Percentiles rank a stretch among this genome's conserved stretches.
Evolutionary conservation across 768 basidiomycete species (phyloP).

Genomic region (Glaciozyma martinii): DNA sequence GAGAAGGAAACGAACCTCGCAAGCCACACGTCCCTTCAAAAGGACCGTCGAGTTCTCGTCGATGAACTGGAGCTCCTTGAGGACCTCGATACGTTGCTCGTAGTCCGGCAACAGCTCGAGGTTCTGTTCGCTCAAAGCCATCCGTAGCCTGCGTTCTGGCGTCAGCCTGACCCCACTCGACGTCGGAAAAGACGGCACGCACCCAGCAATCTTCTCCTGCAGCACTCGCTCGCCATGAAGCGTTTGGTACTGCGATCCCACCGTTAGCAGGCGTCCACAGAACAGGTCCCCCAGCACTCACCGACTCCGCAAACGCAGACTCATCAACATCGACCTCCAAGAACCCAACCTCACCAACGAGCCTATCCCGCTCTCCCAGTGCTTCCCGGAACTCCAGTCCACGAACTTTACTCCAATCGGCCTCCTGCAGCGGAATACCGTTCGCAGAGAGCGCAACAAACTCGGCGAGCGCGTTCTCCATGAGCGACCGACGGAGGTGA

Average conservation of each 20-base stretch:
- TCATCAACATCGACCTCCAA: constrained; percentile 38
- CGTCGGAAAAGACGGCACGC: not conserved
- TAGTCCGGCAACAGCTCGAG: constrained; percentile 94
- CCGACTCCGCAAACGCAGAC: constrained; percentile 55
- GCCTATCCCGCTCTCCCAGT: constrained; percentile 52
- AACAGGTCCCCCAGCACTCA: too few species aligned
- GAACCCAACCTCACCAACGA: constrained; percentile 45
- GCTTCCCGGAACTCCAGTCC: constrained; percentile 86
- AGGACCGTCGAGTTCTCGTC: constrained; percentile 91
- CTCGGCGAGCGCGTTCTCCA: constrained; percentile 51
- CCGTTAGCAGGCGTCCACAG: not conserved
- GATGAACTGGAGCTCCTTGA: constrained; percentile 85
- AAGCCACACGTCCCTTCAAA: constrained; percentile 93
- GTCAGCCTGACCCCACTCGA: not conserved
- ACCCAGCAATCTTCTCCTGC: constrained; percentile 56
- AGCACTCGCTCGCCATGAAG: constrained; percentile 69
- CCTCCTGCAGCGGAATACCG: constrained; percentile 52
- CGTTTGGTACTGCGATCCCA: constrained; percentile 54
- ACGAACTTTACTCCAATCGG: constrained; percentile 73
- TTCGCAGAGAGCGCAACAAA: constrained; percentile 41
- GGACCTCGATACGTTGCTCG: constrained; percentile 81
- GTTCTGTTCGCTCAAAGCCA: constrained; percentile 90
- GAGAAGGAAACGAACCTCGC: constrained; percentile 60
- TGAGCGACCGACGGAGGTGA: constrained; percentile 53
- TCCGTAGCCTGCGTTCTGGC: constrained; percentile 49